Base-by-base conservation (phyloP, 345 rosid species). In the Erucastrum elatum region DNA sequence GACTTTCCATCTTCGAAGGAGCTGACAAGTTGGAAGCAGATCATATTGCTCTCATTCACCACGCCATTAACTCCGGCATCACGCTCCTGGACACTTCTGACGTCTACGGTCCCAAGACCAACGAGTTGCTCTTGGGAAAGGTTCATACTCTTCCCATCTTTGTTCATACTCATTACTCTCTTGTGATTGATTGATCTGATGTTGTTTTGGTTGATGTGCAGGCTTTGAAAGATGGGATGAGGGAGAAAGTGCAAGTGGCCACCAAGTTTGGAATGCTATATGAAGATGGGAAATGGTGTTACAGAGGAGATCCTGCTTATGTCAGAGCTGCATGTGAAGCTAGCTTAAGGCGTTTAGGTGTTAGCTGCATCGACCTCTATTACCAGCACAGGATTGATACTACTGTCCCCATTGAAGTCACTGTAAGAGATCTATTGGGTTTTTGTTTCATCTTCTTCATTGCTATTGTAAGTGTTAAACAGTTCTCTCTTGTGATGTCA, bases 321-420 rank as follows among this genome's bases (percentile, higher is more conserved):
- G 56, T 49, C 2, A 49, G 56, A 5, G 15, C 58, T n/a, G 21
- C 58, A 1, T 51, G 58, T 51, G 58, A 51, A 13, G 21, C 58
- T 2, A 51, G 58, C 58, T 51, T 51, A 2, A 51, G 25, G 3
- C 58, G 58, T 51, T 13, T 51, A n/a, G 58, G 58, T 51, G 58
- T 51, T 51, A 51, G 8, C 58, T 51, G 21, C 58, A 51, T 51
- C 6, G 58, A 51, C 16, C 58, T 51, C 16, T 51, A 15, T 15
- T 51, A 51, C 25, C 58, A 51, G 25, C 58, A 51, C 16, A n/a
- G 58, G 58, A 51, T 51, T 15, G 58, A 51, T 5, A 15, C 58
- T 6, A 15, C 58, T 51, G 58, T 51, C 58, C 58, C 58, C 8
- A 51, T 51, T 51, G 89, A 89, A 84, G 53, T 84, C 82, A 86